Evolutionary conservation across 306 rosid genomes (phyloP), one percentile per base, ranked within the genome.

Genomic region (Canavalia ensiformis): DNA sequence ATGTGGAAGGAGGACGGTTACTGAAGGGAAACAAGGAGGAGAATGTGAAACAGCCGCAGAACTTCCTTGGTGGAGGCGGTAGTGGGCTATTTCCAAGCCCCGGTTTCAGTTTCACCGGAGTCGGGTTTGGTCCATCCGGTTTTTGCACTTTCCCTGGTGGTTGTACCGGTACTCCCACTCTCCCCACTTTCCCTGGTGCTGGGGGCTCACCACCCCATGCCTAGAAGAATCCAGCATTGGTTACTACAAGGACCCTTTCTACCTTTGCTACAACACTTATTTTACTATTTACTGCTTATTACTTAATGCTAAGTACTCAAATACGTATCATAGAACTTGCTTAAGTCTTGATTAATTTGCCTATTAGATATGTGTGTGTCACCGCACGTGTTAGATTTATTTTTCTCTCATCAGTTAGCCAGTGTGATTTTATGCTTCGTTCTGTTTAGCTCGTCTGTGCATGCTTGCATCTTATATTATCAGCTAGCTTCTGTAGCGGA

Each of bases 131-230:
- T 49, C 85, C 85, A 11, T 67, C 63, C 0, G 77, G 74, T 25
- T 80, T 84, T 64, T 84, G 87, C 82, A 75, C 84, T 28, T 80
- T 68, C 84, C 87, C 87, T 2, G 87, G 87, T 50, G 75, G 82
- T 0, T 84, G 84, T 30, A 75, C 85, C 13, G 62, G 73, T 3
- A 31, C 80, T 45, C 30, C 72, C 0, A 6, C 51, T 41, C 25
- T 84, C 0, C 87, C 84, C 62, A 8, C 18, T 60, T 44, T 11
- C 58, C 87, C 81, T 0, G 44, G 66, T 41, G 49, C 2, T 72
- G 84, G 75, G 0, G 64, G 49, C 6, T 8, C 74, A 31, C 82
- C 82, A 34, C 87, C 81, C 0, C 82, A 84, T 68, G 74, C 82
- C 41, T 84, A 68, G 52, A 41, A 5, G 45, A 33, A 5, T 29